phyloP scores from a whole-genome alignment of 2,329 filamentous ascomycete genomes.

The Macrophomina pseudophaseolina region DNA sequence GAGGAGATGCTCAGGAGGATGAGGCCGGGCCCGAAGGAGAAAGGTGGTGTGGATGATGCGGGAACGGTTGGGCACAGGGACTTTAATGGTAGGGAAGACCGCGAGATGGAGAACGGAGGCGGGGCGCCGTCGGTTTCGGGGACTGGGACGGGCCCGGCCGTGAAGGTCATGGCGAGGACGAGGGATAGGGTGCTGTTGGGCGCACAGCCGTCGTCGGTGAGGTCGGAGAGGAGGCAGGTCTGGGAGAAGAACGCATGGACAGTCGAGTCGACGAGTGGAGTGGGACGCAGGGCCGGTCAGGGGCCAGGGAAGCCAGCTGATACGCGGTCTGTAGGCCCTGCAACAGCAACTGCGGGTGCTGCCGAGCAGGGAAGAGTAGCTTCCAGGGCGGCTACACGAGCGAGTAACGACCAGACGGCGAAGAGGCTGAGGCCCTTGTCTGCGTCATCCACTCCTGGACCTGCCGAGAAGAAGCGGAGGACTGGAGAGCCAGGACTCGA shows the following conservation, averaged over 20 bases:
- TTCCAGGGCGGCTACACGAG: neutral
- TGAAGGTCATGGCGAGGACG: no score
- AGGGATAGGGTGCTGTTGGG: no score
- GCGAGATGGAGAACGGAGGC: no score
- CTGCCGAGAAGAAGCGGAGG: neutral
- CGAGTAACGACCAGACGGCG: no score
- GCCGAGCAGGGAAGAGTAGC: neutral
- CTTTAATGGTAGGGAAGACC: no score
- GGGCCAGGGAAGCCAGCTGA: no score
- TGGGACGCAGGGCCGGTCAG: no score
- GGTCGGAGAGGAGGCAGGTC: neutral
- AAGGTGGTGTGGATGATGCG: neutral
- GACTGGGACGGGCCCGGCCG: no score
- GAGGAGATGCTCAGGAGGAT: neutral
- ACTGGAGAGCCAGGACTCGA: no score
- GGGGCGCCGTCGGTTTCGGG: no score
- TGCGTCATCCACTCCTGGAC: neutral
- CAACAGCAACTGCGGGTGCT: neutral
- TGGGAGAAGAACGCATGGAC: neutral
- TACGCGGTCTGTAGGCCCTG: no score
- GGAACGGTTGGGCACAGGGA: neutral
- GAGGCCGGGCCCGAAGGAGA: neutral
- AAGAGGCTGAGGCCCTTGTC: neutral
- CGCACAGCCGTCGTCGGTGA: neutral
- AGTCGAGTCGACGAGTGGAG: neutral